These are phyloP conservation scores for Vitis amurensis DNA, from an alignment of 164 flowering plant species.

Conservation along the genomic window DNA sequence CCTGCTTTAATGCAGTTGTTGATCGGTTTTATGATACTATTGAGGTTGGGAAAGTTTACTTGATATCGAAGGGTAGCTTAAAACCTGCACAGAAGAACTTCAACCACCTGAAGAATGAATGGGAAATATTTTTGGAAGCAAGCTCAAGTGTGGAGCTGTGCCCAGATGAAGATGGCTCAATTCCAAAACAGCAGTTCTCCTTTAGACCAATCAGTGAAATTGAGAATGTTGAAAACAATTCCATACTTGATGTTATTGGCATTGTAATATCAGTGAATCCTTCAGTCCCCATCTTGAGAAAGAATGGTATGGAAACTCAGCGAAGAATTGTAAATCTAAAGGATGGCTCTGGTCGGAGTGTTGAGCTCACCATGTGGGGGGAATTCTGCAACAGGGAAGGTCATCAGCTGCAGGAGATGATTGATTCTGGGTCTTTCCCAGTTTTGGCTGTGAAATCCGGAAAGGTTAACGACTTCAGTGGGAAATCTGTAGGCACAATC, in stretches of 20 bases:
- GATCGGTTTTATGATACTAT: constrained; percentile 81
- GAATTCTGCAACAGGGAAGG: constrained; percentile 94
- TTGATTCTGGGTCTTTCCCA: constrained; percentile 72
- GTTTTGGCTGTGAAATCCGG: constrained; percentile 90
- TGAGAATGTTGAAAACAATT: constrained; percentile 71
- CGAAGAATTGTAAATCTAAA: constrained; percentile 74
- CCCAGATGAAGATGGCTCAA: constrained; percentile 81
- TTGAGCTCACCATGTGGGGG: constrained; percentile 96
- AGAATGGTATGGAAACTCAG: constrained; percentile 98
- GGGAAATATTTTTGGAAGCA: constrained; percentile 91
- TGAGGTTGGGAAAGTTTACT: constrained; percentile 83
- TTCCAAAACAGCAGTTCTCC: constrained; percentile 83
- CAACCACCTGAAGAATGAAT: constrained; percentile 91
- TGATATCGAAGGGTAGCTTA: constrained; percentile 87
- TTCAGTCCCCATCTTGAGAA: constrained; percentile 80
- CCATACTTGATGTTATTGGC: constrained; percentile 82
- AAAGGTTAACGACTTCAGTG: constrained; percentile 89
- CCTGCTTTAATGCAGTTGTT: constrained; percentile 92
- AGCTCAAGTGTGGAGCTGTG: constrained; percentile 77
- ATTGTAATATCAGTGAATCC: constrained; percentile 77
- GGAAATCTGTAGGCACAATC: constrained; percentile 90
- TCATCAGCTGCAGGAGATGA: constrained; percentile 70
- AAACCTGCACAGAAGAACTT: constrained; percentile 95
- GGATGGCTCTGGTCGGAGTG: constrained; percentile 72
- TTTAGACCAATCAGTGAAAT: constrained; percentile 83